A percentile compares a stretch with the other conserved stretches of the same genome.
Conservation (phyloP, 371 early-diverging fungal species). For the Syncephalastrum racemosum region DNA sequence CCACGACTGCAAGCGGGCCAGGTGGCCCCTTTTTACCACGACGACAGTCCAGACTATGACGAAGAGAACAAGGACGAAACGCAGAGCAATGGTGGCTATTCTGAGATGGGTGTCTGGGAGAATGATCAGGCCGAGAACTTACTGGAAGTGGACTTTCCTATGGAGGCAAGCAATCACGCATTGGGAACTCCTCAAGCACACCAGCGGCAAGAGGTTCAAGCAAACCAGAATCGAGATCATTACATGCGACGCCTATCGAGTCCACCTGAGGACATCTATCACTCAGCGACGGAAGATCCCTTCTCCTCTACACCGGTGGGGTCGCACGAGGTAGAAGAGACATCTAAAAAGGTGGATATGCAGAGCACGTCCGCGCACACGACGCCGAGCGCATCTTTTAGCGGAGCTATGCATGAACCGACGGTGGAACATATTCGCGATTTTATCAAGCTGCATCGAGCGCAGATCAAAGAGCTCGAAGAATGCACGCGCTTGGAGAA, state of each 20-base stretch:
- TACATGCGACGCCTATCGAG: slow-evolving; percentile 37
- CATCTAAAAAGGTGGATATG: not conserved
- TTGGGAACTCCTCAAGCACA: slow-evolving; percentile 38
- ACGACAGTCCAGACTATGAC: not conserved
- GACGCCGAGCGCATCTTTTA: not conserved
- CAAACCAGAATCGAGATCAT: slow-evolving; percentile 26
- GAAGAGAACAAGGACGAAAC: slow-evolving; percentile 8
- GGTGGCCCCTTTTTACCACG: not conserved
- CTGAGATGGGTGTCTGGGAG: slow-evolving; percentile 25
- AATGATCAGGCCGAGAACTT: slow-evolving; percentile 39
- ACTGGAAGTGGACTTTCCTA: slow-evolving; percentile 42
- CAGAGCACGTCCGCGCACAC: not conserved
- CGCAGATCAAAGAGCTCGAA: slow-evolving; percentile 74
- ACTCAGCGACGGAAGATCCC: slow-evolving; percentile 14
- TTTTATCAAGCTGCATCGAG: slow-evolving; percentile 74
- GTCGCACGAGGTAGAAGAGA: slow-evolving; percentile 4
- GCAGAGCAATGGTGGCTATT: slow-evolving; percentile 13
- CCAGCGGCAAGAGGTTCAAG: slow-evolving; percentile 24
- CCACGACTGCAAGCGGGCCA: slow-evolving; percentile 21
- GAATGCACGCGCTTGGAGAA: slow-evolving; percentile 79
- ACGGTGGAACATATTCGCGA: slow-evolving; percentile 51
- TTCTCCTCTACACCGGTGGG: slow-evolving; percentile 6
- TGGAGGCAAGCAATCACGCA: slow-evolving; percentile 22
- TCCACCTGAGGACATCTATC: slow-evolving; percentile 34
- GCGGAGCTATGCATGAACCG: not conserved